phyloP scores from a whole-genome alignment of 1,139 yeast genomes.

The Debaryomyces nepalensis region DNA sequence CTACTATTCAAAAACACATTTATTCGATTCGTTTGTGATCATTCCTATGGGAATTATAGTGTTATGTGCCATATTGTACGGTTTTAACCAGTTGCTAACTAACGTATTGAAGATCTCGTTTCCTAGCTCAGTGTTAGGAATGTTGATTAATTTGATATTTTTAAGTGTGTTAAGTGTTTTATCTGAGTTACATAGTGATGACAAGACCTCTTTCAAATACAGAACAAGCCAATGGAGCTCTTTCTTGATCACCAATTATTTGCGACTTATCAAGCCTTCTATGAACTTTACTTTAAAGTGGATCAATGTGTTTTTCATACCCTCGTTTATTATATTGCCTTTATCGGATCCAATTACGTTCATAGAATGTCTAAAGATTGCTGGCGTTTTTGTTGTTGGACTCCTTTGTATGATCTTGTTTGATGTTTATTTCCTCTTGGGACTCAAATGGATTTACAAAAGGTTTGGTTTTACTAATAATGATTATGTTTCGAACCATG shows the following conservation, averaged over 20 bases:
- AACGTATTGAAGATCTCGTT: conserved; percentile 57
- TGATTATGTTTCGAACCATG: conserved; percentile 16
- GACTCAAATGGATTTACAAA: conserved; percentile 30
- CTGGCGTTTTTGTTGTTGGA: conserved; percentile 72
- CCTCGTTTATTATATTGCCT: conserved; percentile 75
- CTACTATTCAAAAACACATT: conserved; percentile 36
- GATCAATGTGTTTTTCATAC: conserved; percentile 81
- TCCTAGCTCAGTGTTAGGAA: conserved; percentile 78
- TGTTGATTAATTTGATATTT: conserved; percentile 62
- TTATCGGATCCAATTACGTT: conserved; percentile 65
- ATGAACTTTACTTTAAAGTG: conserved; percentile 73
- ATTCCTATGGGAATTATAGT: conserved; percentile 43
- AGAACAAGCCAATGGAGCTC: conserved; percentile 34
- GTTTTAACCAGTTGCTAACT: conserved; percentile 58
- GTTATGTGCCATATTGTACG: conserved; percentile 56
- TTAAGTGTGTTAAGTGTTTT: conserved; percentile 42
- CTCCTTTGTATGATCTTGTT: conserved; percentile 56
- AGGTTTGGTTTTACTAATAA: conserved; percentile 23
- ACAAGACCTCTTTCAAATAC: conserved; percentile 13
- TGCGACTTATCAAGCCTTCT: conserved; percentile 60
- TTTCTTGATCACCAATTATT: conserved; percentile 44
- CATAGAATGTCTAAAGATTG: conserved; percentile 72
- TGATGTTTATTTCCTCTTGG: conserved; percentile 43
- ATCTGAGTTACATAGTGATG: conserved; percentile 17
- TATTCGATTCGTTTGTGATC: conserved; percentile 38